Evolutionary conservation across 441 rosid genomes (phyloP).

Genomic region (Dalechampia spathulata): DNA sequence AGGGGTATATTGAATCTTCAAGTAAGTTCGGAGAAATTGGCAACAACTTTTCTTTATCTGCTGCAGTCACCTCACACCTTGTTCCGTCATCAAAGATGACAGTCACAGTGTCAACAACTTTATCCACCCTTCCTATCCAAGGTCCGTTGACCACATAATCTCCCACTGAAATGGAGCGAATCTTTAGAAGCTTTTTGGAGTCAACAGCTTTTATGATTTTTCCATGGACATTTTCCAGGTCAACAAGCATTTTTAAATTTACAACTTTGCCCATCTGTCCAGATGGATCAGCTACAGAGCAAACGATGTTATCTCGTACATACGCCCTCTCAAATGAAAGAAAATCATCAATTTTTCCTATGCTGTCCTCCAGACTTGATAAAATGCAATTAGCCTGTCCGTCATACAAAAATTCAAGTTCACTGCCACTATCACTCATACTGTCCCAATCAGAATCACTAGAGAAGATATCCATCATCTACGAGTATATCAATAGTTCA

Average conservation of each 20-base stretch:
- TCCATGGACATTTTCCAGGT: conserved; percentile 59
- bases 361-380: conserved; percentile 75
- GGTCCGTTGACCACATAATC: conserved; percentile 72
- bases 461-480: conserved; percentile 57
- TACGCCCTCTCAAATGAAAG: conserved; percentile 79
- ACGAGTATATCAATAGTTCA: conserved; percentile 10
- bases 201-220: conserved; percentile 48
- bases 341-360: conserved; percentile 74
- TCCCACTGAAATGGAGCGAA: conserved; percentile 53
- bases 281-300: conserved; percentile 47
- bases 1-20: conserved; percentile 62
- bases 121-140: conserved; percentile 76
- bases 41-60: conserved; percentile 49
- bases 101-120: conserved; percentile 56
- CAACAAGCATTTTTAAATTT: conserved; percentile 46
- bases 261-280: conserved; percentile 82
- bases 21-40: conserved; percentile 52
- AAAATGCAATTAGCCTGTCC: conserved; percentile 62
- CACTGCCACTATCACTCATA: conserved; percentile 62
- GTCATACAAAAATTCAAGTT: conserved; percentile 45
- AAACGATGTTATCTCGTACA: conserved; percentile 61
- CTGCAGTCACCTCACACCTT: conserved; percentile 48
- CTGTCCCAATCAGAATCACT: conserved; percentile 88
- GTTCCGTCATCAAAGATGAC: conserved; percentile 71
- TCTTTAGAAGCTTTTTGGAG: conserved; percentile 50